phyloP scores from a whole-genome alignment of 1,284 basidiomycete species.

The Ceratobasidium papillatum region DNA sequence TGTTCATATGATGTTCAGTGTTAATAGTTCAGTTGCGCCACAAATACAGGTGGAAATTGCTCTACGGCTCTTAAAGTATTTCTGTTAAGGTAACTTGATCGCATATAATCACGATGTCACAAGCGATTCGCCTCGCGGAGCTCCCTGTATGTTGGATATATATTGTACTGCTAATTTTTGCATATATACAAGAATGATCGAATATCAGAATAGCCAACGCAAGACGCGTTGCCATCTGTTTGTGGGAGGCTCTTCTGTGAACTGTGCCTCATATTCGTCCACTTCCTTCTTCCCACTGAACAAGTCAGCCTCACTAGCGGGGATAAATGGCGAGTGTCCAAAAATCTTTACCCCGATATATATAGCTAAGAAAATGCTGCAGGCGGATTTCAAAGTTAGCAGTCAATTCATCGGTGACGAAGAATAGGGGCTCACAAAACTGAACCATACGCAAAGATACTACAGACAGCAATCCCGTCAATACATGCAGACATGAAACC shows the following conservation, averaged over 20 bases:
- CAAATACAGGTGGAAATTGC: no score
- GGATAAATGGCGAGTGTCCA: slow-evolving; percentile 6
- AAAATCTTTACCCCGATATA: slow-evolving; percentile 17
- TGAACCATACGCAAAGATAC: slow-evolving; percentile 34
- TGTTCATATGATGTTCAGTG: no score
- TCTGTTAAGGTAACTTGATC: no score
- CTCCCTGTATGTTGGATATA: neutral
- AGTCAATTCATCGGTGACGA: neutral
- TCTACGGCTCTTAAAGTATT: no score
- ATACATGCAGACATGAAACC: neutral
- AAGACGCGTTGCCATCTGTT: slow-evolving; percentile 8
- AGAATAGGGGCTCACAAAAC: slow-evolving; percentile 17
- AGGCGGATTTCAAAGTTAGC: neutral
- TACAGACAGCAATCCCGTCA: neutral
- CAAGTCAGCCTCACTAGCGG: slow-evolving; percentile 8
- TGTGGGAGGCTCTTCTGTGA: slow-evolving; percentile 10
- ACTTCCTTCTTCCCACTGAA: slow-evolving; percentile 37
- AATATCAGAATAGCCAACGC: slow-evolving; percentile 18
- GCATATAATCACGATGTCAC: neutral
- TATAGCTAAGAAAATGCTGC: slow-evolving; percentile 28
- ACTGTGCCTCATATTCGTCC: slow-evolving; percentile 29
- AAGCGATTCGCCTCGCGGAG: neutral
- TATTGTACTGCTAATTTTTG: neutral
- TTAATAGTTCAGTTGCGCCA: neutral
- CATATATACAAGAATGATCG: neutral